Conservation (phyloP, 768 basidiomycete species). For the Leccinum imitatum region DNA sequence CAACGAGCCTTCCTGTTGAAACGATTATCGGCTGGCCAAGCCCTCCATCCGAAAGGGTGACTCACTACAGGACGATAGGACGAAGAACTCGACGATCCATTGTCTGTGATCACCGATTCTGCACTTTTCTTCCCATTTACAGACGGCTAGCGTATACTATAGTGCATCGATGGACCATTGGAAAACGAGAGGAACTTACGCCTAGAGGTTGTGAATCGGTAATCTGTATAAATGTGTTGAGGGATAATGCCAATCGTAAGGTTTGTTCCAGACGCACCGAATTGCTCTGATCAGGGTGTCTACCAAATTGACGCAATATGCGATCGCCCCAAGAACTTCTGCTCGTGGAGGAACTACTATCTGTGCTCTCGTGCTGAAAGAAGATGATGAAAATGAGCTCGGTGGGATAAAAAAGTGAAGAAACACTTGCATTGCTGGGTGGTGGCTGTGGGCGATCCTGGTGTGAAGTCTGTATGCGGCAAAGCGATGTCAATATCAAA, state of each 20-base stretch:
- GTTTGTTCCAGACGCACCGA: constrained; percentile 3
- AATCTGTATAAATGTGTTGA: constrained; percentile 1
- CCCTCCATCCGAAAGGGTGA: background rate
- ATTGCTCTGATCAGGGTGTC: background rate
- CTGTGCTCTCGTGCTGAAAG: background rate
- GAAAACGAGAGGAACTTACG: constrained; percentile 5
- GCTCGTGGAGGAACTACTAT: background rate
- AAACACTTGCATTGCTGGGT: background rate
- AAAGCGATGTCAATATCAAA: background rate
- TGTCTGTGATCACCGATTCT: background rate
- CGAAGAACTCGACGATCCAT: background rate
- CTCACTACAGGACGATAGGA: constrained; percentile 2
- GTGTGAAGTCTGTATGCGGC: background rate
- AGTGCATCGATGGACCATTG: background rate
- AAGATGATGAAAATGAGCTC: background rate
- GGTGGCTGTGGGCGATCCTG: background rate
- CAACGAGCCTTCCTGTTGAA: constrained; percentile 1
- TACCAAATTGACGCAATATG: background rate
- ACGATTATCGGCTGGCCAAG: background rate
- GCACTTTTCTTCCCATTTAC: background rate
- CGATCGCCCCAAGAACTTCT: background rate
- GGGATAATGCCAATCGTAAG: background rate
- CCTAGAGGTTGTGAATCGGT: background rate
- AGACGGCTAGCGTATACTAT: constrained; percentile 5
- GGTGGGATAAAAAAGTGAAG: background rate